phyloP scores from a whole-genome alignment of 805 yeast species.

The Saturnispora gosingensis region DNA sequence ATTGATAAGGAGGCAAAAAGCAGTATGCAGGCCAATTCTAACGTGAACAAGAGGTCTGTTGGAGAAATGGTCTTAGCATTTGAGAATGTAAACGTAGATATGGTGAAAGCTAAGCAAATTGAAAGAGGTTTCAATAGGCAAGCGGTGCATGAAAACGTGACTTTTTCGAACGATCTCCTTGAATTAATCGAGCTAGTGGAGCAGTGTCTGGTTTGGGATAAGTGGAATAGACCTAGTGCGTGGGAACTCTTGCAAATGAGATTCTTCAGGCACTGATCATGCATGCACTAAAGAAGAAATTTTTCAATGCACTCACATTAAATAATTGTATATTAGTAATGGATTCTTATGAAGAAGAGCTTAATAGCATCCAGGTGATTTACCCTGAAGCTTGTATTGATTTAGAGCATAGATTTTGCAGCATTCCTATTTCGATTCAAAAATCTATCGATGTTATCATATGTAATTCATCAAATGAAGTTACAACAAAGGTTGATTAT shows the following conservation, averaged over 20 bases:
- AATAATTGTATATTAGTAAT: not conserved
- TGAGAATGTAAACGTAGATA: not conserved
- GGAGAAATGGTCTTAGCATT: constrained; percentile 6
- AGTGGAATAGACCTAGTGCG: constrained; percentile 6
- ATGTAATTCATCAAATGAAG: not conserved
- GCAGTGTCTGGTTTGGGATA: constrained; percentile 7
- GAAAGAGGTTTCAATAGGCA: not conserved
- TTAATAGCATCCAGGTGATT: constrained; percentile 33
- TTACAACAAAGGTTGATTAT: constrained; percentile 13
- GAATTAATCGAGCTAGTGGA: constrained; percentile 1
- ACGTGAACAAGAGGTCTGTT: not conserved
- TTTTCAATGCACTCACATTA: not conserved
- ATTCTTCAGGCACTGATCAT: not conserved
- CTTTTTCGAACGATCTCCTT: not conserved
- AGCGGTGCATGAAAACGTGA: not conserved
- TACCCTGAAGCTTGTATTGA: constrained; percentile 30
- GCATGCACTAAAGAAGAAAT: not conserved
- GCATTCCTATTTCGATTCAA: constrained; percentile 23
- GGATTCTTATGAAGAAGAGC: constrained; percentile 28
- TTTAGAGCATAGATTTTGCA: constrained; percentile 16
- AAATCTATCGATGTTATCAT: constrained; percentile 17
- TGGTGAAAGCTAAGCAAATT: not conserved
- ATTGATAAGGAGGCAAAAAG: not conserved
- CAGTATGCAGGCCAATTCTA: not conserved
- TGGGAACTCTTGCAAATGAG: constrained; percentile 4